A percentile compares a stretch with the other conserved stretches of the same genome.
These are phyloP conservation scores for Taphrina wiesneri DNA, from an alignment of 1,139 yeast species.

Conservation along the genomic window DNA sequence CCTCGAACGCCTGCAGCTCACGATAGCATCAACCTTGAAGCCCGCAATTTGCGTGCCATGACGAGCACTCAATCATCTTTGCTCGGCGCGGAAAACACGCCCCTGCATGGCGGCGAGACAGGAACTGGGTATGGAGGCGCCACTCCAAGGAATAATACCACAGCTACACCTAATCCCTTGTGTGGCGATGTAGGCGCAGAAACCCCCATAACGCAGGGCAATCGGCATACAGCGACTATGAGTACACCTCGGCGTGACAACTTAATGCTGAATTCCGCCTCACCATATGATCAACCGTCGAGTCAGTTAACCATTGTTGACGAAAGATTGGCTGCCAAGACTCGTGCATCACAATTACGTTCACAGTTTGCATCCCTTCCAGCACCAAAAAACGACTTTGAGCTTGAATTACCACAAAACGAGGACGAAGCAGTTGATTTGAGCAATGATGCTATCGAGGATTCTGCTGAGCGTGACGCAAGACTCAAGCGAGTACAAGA, in stretches of 20 bases:
- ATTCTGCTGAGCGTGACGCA: conserved; percentile 48
- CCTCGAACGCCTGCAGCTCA: conserved; percentile 38
- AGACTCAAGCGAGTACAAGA: conserved; percentile 40
- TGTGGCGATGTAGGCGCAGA: conserved; percentile 20
- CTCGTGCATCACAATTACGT: conserved; percentile 37
- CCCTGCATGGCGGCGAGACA: conserved; percentile 38
- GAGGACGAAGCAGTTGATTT: conserved; percentile 41
- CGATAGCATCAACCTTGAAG: conserved; percentile 42
- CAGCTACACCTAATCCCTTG: conserved; percentile 40
- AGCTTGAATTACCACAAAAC: conserved; percentile 50
- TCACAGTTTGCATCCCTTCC: conserved; percentile 52
- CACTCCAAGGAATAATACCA: conserved; percentile 33
- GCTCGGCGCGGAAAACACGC: conserved; percentile 43
- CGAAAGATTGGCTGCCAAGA: conserved; percentile 3
- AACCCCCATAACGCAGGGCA: conserved; percentile 1
- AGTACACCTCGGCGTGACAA: conserved; percentile 36
- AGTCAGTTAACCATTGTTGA: background rate
- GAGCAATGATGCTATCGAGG: conserved; percentile 41
- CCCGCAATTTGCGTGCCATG: conserved; percentile 43
- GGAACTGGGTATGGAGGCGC: conserved; percentile 37
- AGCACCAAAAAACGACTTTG: conserved; percentile 61
- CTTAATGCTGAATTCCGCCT: conserved; percentile 17
- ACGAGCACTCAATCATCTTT: conserved; percentile 44
- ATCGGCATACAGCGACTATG: background rate
- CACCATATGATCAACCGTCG: conserved; percentile 37